Conservation (phyloP, 805 yeast species). For the Schizosaccharomyces octosporus region DNA sequence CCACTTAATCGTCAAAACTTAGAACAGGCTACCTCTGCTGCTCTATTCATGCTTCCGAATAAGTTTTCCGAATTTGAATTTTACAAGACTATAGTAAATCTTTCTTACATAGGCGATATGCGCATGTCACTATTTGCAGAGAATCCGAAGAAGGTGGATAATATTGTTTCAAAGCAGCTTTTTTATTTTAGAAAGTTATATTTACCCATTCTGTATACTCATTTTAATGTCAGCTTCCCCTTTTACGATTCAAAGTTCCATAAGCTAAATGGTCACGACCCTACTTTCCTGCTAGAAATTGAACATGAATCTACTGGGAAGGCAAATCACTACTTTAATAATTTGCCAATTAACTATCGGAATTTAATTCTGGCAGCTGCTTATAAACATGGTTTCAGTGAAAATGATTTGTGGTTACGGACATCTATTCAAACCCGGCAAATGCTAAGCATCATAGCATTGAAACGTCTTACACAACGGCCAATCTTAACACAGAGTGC, state of each 20-base stretch:
- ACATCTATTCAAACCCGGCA: too few species aligned
- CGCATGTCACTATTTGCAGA: slow-evolving; percentile 62
- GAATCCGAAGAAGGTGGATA: slow-evolving; percentile 65
- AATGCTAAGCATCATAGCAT: too few species aligned
- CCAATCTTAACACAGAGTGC: slow-evolving; percentile 42
- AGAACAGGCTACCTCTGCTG: slow-evolving; percentile 49
- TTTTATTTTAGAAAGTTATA: slow-evolving; percentile 46
- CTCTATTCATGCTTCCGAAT: slow-evolving; percentile 28
- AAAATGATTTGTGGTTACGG: too few species aligned
- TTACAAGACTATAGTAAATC: slow-evolving; percentile 48
- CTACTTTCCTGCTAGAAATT: too few species aligned
- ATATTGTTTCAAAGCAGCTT: slow-evolving; percentile 62
- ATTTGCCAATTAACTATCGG: too few species aligned
- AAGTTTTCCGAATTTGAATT: slow-evolving; percentile 36
- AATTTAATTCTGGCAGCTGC: too few species aligned
- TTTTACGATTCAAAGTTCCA: too few species aligned
- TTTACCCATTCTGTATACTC: slow-evolving; percentile 32
- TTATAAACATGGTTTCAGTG: too few species aligned
- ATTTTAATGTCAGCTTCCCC: slow-evolving; percentile 26
- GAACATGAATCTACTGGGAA: too few species aligned
- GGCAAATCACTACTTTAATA: too few species aligned
- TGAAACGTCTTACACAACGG: too few species aligned
- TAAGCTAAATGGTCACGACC: too few species aligned
- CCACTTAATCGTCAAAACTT: slow-evolving; percentile 42
- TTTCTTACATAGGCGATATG: slow-evolving; percentile 78